Evolutionary conservation across 371 early-diverging fungal genomes (phyloP).

Genomic region (Mortierella sp.): DNA sequence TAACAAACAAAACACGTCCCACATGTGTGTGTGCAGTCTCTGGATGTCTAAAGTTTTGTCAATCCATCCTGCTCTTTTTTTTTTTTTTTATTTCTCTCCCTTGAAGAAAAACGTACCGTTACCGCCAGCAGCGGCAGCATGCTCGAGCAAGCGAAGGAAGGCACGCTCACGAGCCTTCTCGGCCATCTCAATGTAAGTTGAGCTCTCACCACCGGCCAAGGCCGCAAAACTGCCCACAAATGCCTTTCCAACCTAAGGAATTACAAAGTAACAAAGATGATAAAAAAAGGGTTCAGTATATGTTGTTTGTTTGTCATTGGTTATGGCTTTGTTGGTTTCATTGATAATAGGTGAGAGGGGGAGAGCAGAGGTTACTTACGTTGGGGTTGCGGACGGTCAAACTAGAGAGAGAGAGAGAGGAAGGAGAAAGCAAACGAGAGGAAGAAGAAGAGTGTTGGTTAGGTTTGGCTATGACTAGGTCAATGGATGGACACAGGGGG

Average conservation of each 20-base stretch:
- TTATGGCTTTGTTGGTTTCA: not conserved
- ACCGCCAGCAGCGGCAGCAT: conserved; percentile 51
- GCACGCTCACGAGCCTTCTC: conserved; percentile 59
- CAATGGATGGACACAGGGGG: no score
- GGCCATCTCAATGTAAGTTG: conserved; percentile 55
- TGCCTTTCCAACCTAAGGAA: conserved; percentile 43
- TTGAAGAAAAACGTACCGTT: conserved; percentile 30
- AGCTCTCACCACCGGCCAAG: conserved; percentile 49
- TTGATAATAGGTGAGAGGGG: no score
- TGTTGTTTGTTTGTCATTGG: not conserved
- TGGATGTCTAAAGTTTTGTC: no score
- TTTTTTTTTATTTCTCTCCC: no score
- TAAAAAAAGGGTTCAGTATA: not conserved
- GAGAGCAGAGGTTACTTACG: conserved; percentile 21
- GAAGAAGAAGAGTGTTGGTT: not conserved
- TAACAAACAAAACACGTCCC: not conserved
- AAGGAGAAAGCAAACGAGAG: not conserved
- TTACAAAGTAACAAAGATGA: not conserved
- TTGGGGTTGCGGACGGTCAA: conserved; percentile 57
- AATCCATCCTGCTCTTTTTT: no score
- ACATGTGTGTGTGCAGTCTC: no score
- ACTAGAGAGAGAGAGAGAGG: not conserved
- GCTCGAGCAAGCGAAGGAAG: conserved; percentile 49
- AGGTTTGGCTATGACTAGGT: not conserved
- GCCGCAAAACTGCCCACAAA: conserved; percentile 40